Percentiles rank a stretch among this genome's conserved stretches.
phyloP scores from a whole-genome alignment of 305 asterid species.

The Solanum chacoense region DNA sequence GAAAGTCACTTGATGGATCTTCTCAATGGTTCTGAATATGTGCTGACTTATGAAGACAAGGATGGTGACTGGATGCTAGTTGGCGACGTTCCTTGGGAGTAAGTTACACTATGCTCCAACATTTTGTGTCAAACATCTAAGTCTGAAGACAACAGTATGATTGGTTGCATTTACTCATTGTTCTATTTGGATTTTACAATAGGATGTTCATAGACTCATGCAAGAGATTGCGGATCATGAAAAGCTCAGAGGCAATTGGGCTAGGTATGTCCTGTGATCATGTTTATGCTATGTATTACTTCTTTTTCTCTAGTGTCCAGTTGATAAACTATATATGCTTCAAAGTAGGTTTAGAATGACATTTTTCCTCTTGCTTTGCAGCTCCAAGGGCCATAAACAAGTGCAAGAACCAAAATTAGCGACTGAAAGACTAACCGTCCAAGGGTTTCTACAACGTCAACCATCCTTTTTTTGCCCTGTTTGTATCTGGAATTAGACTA shows the following conservation, averaged over 20 bases:
- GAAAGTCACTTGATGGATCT: constrained; percentile 56
- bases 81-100: constrained; percentile 81
- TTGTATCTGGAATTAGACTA: constrained; percentile 9
- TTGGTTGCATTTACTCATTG: neutral
- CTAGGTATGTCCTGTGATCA: constrained; percentile 36
- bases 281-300: neutral
- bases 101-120: constrained; percentile 8
- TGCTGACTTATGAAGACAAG: constrained; percentile 65
- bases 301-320: neutral
- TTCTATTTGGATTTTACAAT: constrained; percentile 7
- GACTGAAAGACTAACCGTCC: neutral
- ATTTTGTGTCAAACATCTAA: neutral
- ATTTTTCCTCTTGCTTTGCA: neutral
- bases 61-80: constrained; percentile 87
- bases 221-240: constrained; percentile 81
- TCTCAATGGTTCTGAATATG: constrained; percentile 62
- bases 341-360: neutral
- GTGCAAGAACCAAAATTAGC: constrained; percentile 48
- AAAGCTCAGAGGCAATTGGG: constrained; percentile 82
- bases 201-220: constrained; percentile 81
- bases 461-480: neutral
- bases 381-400: constrained; percentile 43
- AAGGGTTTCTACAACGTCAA: constrained; percentile 1
- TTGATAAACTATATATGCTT: neutral
- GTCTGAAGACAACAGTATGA: neutral